Evolutionary conservation across 495 filamentous ascomycete species (phyloP), one percentile per base, ranked within the genome.

Genomic region (Lindgomyces ingoldianus): DNA sequence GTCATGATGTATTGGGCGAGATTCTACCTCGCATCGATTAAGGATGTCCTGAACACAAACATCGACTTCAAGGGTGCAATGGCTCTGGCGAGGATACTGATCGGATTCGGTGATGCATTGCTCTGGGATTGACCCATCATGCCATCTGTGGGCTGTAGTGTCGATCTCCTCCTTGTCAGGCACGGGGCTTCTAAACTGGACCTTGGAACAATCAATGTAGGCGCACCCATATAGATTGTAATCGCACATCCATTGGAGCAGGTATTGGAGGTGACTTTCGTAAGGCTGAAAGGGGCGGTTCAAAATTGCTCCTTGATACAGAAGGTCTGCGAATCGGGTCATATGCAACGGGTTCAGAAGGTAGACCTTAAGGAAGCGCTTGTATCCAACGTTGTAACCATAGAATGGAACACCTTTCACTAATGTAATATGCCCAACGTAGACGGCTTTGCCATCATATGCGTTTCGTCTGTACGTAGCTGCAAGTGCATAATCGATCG

Each of bases 171-270:
- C 76, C 60, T 83, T 84, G 0, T 85, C 76, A 1, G 95, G 93
- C 8, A 97, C 81, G 3, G 92, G 91, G 36, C 77, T 76, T 54
- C 95, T 84, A 69, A 96, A 97, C 41, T 73, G 80, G 26, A 84
- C 82, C 45, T 84, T 88, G 11, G 73, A 74, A 67, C 87, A 90
- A 50, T 88, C 83, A 73, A 98, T 87, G 70, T 91, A 96, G 27
- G 83, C 86, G 72, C 94, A 98, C 11, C 94, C 94, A 72, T 93
- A 96, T 67, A 98, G 80, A 67, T 96, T 98, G 80, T 91, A 98
- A 72, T 98, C 95, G 66, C 88, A 89, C 93, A 98, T 96, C 85
- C 95, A 98, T 77, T 97, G 95, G 1, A 93, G 82, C 9, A 96
- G 75, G 75, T 89, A 98, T 74, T 95, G 89, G 44, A 98, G 74